A percentile compares a stretch with the other conserved stretches of the same genome.
These are phyloP conservation scores for Colletotrichum agaves DNA, from an alignment of 2,329 filamentous ascomycete species.

Conservation along the genomic window DNA sequence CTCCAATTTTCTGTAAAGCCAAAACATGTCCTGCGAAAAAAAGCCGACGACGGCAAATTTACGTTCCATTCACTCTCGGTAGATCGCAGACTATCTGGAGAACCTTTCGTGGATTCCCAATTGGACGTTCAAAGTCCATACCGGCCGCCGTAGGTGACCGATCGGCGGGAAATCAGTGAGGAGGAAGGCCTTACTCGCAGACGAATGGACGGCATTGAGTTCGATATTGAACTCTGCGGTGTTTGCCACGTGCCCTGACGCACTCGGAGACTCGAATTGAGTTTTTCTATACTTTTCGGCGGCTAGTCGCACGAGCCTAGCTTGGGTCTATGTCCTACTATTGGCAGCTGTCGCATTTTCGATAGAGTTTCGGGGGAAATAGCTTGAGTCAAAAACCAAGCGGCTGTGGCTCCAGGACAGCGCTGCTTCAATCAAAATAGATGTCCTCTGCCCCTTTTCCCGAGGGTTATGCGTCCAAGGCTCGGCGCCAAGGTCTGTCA, in stretches of 20 bases:
- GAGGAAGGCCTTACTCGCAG: not conserved
- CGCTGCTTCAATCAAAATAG: not conserved
- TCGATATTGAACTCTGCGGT: not conserved
- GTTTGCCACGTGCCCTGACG: not conserved
- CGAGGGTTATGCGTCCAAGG: constrained; percentile 4
- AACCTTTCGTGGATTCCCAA: not conserved
- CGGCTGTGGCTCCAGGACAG: not conserved
- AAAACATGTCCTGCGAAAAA: not conserved
- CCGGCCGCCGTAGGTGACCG: not conserved
- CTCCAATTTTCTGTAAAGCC: constrained; percentile 5
- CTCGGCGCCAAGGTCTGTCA: constrained; percentile 24
- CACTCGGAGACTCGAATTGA: constrained; percentile 6
- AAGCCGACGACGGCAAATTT: not conserved
- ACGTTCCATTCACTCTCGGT: not conserved
- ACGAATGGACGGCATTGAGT: constrained; percentile 10
- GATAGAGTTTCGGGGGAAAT: constrained; percentile 28
- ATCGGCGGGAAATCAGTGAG: not conserved
- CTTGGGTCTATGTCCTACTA: constrained; percentile 1
- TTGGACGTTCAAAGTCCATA: not conserved
- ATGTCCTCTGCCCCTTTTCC: constrained; percentile 7
- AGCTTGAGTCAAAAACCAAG: constrained; percentile 10
- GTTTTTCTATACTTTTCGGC: constrained; percentile 1
- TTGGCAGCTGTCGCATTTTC: not conserved
- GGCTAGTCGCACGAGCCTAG: constrained; percentile 8
- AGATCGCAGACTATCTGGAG: not conserved